Base-by-base conservation (phyloP, 352 stramenopile genomes). In the Phytophthora cactorum region DNA sequence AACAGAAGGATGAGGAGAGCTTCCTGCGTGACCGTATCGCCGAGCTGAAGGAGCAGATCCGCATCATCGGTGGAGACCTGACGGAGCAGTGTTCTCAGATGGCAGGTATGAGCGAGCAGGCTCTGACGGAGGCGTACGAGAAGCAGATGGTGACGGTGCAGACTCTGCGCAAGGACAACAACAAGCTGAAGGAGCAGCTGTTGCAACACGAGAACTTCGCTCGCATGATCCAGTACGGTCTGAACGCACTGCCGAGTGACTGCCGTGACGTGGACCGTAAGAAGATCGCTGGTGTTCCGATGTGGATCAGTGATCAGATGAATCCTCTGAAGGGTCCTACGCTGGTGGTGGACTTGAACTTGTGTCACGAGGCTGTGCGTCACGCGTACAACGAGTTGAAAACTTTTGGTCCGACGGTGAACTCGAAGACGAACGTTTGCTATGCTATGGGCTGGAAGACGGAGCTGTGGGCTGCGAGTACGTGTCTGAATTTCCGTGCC, bases 401-500 rank as follows among this genome's bases (percentile, higher is more conserved):
- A 76, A 74, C 61, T 12, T 92, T 92, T 51, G 84, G 84, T 34
- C 86, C 86, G 32, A 80, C 83, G 31, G 84, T 91, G 53, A 91
- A 89, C 72, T 88, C 83, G 32, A 92, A 92, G 74, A 95, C 87
- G 50, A 95, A 93, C 62, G 80, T 95, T 39, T 93, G 84, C 53
- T 91, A 91, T 58, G 84, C 87, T 31, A 95, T 95, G 85, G 87
- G 87, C 11, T 95, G 87, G 87, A 91, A 89, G 71, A 90, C 84
- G 44, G 84, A 95, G 74, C 57, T 95, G 51, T 95, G 87, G 87
- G 84, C 83, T 54, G 86, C 82, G 7, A 81, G 71, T 45, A 93
- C 84, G 46, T 90, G 86, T n/a, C 51, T 93, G 17, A 92, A 22
- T 22, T 22, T 22, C 17, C 17, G 17, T 22, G 17, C 17, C 17